Evolutionary conservation across 148 eudicot genomes (phyloP), one percentile per base, ranked within the genome.

Genomic region (Limonium bicolor): DNA sequence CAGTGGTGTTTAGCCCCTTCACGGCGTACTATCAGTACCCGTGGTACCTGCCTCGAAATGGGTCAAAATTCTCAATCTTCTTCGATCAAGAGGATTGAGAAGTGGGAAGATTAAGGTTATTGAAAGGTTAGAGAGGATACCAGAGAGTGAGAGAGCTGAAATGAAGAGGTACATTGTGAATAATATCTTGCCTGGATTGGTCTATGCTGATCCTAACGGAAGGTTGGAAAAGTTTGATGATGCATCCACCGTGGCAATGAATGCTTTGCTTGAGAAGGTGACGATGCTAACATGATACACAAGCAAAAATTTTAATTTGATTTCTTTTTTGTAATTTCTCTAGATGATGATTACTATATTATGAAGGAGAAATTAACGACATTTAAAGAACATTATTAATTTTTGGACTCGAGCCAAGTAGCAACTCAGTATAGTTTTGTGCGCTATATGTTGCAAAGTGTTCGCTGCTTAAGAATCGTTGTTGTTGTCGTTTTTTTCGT

Each of bases 21-120:
- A 76, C 96, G 0, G 86, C 86, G 1, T 67, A 76, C 55, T 78
- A 78, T 37, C 96, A 87, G 30, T 87, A 87, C 47, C 73, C 94
- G 5, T 87, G 96, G 90, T 88, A 87, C 50, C 54, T 87, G 14
- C 96, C 94, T 0, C 54, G 58, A 47, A 81, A 87, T 63, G 30
- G 58, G 12, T 31, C 33, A 6, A 74, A 59, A 20, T 87, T 76
- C 20, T 87, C 94, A 0, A 74, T 82, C 7, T 82, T 60, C 32
- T 61, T 87, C n/a, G 76, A 71, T 34, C 26, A 82, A 62, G 76
- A 74, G 1, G 78, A 63, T 70, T 82, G 41, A 66, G 66, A 7
- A 52, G 48, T 0, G 51, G 56, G 41, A 64, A 71, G 34, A 70
- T 64, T 5, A 64, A 75, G 51, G 82, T 86, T 15, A 57, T 75